Evolutionary conservation across 2,329 filamentous ascomycete species (phyloP).

Genomic region (Botrytis fabae): DNA sequence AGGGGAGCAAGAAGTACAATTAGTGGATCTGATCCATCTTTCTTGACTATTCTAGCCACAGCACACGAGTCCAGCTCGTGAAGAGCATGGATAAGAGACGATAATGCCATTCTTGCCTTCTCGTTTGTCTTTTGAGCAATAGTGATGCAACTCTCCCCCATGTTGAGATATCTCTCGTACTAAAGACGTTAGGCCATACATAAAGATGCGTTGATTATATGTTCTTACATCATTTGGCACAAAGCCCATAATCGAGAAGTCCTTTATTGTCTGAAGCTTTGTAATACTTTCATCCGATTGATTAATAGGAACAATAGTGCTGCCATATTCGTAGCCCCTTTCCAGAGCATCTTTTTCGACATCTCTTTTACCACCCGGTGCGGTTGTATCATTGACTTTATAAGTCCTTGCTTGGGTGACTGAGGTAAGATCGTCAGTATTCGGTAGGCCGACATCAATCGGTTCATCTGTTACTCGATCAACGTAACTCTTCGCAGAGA

Average conservation of each 20-base stretch:
- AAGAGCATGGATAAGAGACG: constrained; percentile 85
- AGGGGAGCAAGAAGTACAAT: constrained; percentile 78
- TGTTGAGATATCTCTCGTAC: constrained; percentile 82
- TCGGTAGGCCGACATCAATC: constrained; percentile 45
- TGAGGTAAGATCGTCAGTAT: constrained; percentile 56
- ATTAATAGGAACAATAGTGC: constrained; percentile 86
- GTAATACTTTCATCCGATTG: constrained; percentile 85
- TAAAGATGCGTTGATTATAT: neutral
- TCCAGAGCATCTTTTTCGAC: constrained; percentile 80
- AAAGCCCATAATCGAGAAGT: constrained; percentile 84
- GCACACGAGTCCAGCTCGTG: constrained; percentile 84
- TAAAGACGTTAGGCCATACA: constrained; percentile 41
- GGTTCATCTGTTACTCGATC: constrained; percentile 45
- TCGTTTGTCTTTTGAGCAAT: constrained; percentile 76
- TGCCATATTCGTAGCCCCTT: constrained; percentile 92
- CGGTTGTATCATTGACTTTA: constrained; percentile 71
- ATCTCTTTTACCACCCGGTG: constrained; percentile 76
- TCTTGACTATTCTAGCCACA: constrained; percentile 79
- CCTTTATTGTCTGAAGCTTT: constrained; percentile 74
- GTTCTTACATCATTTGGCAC: constrained; percentile 52
- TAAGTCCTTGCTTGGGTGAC: constrained; percentile 82
- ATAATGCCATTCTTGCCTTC: constrained; percentile 81
- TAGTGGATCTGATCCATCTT: constrained; percentile 76
- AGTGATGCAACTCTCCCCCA: constrained; percentile 78
- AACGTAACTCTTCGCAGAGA: constrained; percentile 77